Conservation (phyloP, 1,139 yeast species). For the Casaregolazyma lundiana region DNA sequence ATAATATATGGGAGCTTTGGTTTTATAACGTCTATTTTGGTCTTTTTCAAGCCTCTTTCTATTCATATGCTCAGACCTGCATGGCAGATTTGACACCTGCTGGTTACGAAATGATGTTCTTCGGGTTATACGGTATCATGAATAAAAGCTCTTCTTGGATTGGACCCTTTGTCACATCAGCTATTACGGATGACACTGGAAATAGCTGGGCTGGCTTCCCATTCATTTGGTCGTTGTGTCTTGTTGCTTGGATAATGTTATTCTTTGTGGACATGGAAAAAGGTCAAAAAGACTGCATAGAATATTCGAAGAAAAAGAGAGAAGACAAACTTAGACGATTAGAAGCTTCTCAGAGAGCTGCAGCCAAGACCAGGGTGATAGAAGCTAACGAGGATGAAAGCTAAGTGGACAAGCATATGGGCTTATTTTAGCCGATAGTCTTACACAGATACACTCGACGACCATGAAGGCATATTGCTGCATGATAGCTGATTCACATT, state of each 20-base stretch:
- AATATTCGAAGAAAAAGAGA: conserved; percentile 11
- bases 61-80: conserved; percentile 19
- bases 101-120: conserved; percentile 20
- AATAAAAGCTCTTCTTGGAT: conserved; percentile 20
- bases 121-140: conserved; percentile 20
- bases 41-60: conserved; percentile 18
- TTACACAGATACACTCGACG: no score
- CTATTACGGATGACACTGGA: conserved; percentile 17
- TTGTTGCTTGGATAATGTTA: conserved; percentile 15
- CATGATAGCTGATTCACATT: no score
- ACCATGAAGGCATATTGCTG: no score
- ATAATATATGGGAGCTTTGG: conserved; percentile 20
- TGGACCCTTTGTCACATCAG: conserved; percentile 20
- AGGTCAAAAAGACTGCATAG: conserved; percentile 13
- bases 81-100: conserved; percentile 21
- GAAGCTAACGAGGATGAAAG: conserved; percentile 2
- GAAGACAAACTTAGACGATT: conserved; percentile 9
- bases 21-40: conserved; percentile 19
- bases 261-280: conserved; percentile 16
- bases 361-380: conserved; percentile 5
- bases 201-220: conserved; percentile 21
- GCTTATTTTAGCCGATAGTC: no score
- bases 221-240: conserved; percentile 18
- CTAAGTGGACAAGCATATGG: neutral
- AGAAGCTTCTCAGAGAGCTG: conserved; percentile 4